These are phyloP conservation scores for Pleurotus eryngii DNA, from an alignment of 768 basidiomycete genomes.

Conservation along the genomic window DNA sequence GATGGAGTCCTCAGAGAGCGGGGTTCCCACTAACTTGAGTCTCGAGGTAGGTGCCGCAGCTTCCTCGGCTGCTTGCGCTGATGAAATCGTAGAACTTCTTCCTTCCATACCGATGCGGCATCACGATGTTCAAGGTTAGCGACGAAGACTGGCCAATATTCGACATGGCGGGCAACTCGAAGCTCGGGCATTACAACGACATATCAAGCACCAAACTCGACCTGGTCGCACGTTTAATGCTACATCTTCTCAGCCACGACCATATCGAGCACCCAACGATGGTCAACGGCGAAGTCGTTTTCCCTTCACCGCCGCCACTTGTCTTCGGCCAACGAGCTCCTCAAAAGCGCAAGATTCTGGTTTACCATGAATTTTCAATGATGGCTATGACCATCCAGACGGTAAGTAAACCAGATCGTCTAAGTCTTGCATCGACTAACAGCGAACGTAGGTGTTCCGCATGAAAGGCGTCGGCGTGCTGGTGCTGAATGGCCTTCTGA, in stretches of 20 bases:
- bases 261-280: background rate
- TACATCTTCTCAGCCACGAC: background rate
- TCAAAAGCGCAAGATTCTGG: constrained; percentile 2
- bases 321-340: background rate
- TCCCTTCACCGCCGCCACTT: background rate
- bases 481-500: too few species aligned
- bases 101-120: background rate
- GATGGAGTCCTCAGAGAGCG: background rate
- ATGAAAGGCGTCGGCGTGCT: background rate
- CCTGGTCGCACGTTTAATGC: background rate
- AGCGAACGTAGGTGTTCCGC: background rate
- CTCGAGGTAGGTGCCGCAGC: background rate
- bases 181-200: background rate
- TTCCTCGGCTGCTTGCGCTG: too few species aligned
- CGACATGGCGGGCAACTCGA: background rate
- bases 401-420: background rate
- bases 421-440: background rate
- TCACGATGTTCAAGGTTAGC: background rate
- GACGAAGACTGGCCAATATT: background rate
- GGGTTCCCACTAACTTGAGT: background rate
- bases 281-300: background rate
- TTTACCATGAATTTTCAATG: constrained; percentile 11
- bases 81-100: background rate
- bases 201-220: background rate
- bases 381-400: constrained; percentile 8